Evolutionary conservation across 345 rosid species (phyloP).

Genomic region (Dovyalis caffra): DNA sequence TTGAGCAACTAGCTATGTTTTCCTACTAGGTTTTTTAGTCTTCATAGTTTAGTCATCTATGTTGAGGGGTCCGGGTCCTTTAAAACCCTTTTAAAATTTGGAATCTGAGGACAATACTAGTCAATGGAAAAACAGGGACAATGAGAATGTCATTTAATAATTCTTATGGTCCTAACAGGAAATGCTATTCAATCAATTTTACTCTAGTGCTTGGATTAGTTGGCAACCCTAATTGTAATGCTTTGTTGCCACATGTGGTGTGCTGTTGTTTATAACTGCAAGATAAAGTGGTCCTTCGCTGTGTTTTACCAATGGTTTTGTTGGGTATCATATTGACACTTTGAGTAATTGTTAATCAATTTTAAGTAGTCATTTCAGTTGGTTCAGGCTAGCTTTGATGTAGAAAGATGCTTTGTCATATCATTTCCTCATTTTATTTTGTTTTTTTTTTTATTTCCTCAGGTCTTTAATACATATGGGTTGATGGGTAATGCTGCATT

Average conservation of each 20-base stretch:
- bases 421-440: neutral
- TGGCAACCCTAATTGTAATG: neutral
- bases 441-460: neutral
- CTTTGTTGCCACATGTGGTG: neutral
- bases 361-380: neutral
- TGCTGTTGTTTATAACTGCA: neutral
- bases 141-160: neutral
- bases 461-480: constrained; percentile 92
- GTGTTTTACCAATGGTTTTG: neutral
- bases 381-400: neutral
- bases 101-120: too few relatives aligned
- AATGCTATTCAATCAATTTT: neutral
- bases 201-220: neutral
- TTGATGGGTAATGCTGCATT: constrained; percentile 78
- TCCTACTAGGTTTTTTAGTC: too few relatives aligned
- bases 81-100: too few relatives aligned
- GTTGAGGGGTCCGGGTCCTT: too few relatives aligned
- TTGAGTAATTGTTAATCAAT: too few relatives aligned
- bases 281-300: neutral
- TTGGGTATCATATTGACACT: neutral
- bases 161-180: neutral
- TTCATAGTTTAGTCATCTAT: too few relatives aligned
- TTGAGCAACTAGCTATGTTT: too few relatives aligned
- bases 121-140: too few relatives aligned
- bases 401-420: neutral